A percentile compares a stretch with the other conserved stretches of the same genome.
These are phyloP conservation scores for Earliella scabrosa DNA, from an alignment of 1,284 basidiomycete genomes.

Conservation along the genomic window DNA sequence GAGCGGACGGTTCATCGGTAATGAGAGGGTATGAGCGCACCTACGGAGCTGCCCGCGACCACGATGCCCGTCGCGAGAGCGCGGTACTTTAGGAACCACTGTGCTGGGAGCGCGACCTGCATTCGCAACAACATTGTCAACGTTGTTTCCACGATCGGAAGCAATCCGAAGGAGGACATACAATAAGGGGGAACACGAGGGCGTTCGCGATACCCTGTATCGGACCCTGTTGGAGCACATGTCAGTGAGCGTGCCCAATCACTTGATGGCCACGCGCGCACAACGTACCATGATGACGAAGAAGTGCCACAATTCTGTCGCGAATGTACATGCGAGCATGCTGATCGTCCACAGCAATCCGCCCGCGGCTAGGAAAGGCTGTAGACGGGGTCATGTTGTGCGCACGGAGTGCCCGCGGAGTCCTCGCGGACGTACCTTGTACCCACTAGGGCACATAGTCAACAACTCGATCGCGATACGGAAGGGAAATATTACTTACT, in stretches of 20 bases:
- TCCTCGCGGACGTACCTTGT: constrained; percentile 12
- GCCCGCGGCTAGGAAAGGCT: constrained; percentile 24
- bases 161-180: not conserved
- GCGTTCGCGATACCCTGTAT: constrained; percentile 23
- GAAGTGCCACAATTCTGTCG: constrained; percentile 28
- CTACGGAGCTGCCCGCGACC: constrained; percentile 24
- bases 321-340: constrained; percentile 23
- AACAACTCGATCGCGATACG: not conserved
- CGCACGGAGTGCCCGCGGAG: not conserved
- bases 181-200: constrained; percentile 22
- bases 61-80: constrained; percentile 26
- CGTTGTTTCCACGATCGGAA: not conserved
- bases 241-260: not conserved
- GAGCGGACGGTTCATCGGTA: not conserved
- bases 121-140: not conserved
- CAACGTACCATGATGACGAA: constrained; percentile 24
- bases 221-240: constrained; percentile 10
- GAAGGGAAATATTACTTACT: constrained; percentile 24
- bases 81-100: constrained; percentile 28
- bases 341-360: constrained; percentile 23
- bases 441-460: constrained; percentile 15
- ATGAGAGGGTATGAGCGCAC: not conserved
- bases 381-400: constrained; percentile 1
- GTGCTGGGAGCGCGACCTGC: constrained; percentile 25
- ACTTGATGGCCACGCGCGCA: not conserved